Conservation (phyloP, 2,329 filamentous ascomycete species). For the Camillea tinctor region DNA sequence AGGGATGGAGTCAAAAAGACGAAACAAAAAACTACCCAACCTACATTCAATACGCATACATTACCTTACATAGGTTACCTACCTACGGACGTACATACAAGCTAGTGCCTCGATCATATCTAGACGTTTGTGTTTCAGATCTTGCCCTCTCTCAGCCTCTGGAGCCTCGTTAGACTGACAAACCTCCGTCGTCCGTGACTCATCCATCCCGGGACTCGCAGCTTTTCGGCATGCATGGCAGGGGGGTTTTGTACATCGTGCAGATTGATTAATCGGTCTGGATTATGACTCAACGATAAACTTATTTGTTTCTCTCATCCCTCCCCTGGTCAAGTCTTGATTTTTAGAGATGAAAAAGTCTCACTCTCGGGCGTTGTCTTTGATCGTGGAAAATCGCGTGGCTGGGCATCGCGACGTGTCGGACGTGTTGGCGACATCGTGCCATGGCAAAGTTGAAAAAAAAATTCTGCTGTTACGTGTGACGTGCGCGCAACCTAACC, state of each 20-base stretch:
- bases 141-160: constrained; percentile 9
- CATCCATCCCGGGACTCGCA: constrained; percentile 23
- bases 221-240: constrained; percentile 10
- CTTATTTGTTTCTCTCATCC: neutral
- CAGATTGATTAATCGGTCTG: constrained; percentile 9
- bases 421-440: neutral
- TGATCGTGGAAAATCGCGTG: neutral
- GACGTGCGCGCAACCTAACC: neutral
- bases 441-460: neutral
- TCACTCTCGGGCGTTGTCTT: neutral
- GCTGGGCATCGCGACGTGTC: neutral
- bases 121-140: constrained; percentile 25
- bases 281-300: neutral
- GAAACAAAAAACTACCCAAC: neutral
- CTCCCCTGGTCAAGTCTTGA: neutral
- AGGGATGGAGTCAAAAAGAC: neutral
- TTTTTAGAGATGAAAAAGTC: neutral
- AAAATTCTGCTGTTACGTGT: neutral
- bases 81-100: too few species aligned
- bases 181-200: constrained; percentile 16
- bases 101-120: too few species aligned
- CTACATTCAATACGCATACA: too few species aligned
- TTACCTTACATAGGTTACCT: too few species aligned
- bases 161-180: constrained; percentile 2
- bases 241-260: constrained; percentile 6